Base-by-base conservation (phyloP, 139 green algal species). In the Closterium sp. region DNA sequence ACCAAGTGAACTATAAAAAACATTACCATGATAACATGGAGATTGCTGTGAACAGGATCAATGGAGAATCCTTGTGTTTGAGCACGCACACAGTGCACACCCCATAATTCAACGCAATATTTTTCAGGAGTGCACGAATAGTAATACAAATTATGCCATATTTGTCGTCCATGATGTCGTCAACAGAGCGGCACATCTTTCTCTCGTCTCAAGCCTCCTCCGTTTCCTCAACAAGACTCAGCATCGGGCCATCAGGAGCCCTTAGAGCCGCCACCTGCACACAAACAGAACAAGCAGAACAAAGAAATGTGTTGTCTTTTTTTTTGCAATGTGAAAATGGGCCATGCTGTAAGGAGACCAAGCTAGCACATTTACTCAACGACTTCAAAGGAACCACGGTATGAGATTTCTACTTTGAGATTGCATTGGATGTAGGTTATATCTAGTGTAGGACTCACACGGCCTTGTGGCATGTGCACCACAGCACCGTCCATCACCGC, bases 401-500 rank as follows among this genome's bases (percentile, higher is more conserved):
- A n/a, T n/a, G n/a, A n/a, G n/a, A n/a, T n/a, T n/a, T n/a, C n/a
- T n/a, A n/a, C n/a, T n/a, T n/a, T n/a, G n/a, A n/a, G n/a, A n/a
- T n/a, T n/a, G n/a, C n/a, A n/a, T n/a, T n/a, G n/a, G 13, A 21
- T 73, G 17, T 24, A 73, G 5, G 50, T 73, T 73, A 24, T 22
- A 73, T 2, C 9, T 73, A 0, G 31, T 38, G 38, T 6, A 45
- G 42, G 10, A 91, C 31, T 87, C 24, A 96, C 96, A 93, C 97
- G 97, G 86, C 96, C 97, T 21, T 95, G 92, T 28, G 91, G 29
- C 31, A 93, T 84, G 90, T 98, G 96, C 86, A 97, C 94, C 19
- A 98, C 97, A 10, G 94, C 85, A 1, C 97, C 97, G 45, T 98
- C 97, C 94, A 98, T 91, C 1, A 62, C 50, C 10, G 91, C 97